Percentiles rank a stretch among this genome's conserved stretches.
Evolutionary conservation across 305 asterid species (phyloP).

Genomic region (Solanum aculeatissimum): DNA sequence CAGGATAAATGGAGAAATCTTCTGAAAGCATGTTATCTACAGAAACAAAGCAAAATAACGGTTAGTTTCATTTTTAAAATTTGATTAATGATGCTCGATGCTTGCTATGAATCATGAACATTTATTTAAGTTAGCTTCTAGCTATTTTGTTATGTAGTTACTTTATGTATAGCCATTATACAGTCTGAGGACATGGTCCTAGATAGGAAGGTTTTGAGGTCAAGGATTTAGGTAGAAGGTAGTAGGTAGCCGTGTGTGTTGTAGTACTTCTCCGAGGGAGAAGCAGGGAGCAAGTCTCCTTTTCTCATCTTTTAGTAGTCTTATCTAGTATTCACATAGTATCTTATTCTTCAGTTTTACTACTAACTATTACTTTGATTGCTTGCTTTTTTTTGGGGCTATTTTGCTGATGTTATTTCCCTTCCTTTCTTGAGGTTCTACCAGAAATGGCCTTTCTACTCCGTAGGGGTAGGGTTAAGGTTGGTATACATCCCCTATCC

Average conservation of each 20-base stretch:
- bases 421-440: not conserved
- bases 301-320: not conserved
- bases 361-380: not conserved
- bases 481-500: not conserved
- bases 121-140: not conserved
- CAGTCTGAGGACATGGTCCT: not conserved
- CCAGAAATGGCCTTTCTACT: not conserved
- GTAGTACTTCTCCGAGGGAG: not conserved
- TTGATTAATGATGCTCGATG: not conserved
- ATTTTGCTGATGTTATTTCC: not conserved
- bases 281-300: not conserved
- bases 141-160: not conserved
- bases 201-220: not conserved
- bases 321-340: not conserved
- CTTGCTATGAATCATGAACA: not conserved
- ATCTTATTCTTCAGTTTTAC: not conserved
- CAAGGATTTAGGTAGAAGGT: not conserved
- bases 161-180: not conserved
- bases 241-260: not conserved
- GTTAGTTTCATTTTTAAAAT: constrained; percentile 20
- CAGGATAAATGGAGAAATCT: constrained; percentile 97
- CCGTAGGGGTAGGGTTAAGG: not conserved
- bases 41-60: constrained; percentile 39
- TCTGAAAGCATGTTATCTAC: constrained; percentile 65
- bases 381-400: not conserved